A percentile compares a stretch with the other conserved stretches of the same genome.
Conservation (phyloP, 805 yeast species). For the Nakazawaea populi region DNA sequence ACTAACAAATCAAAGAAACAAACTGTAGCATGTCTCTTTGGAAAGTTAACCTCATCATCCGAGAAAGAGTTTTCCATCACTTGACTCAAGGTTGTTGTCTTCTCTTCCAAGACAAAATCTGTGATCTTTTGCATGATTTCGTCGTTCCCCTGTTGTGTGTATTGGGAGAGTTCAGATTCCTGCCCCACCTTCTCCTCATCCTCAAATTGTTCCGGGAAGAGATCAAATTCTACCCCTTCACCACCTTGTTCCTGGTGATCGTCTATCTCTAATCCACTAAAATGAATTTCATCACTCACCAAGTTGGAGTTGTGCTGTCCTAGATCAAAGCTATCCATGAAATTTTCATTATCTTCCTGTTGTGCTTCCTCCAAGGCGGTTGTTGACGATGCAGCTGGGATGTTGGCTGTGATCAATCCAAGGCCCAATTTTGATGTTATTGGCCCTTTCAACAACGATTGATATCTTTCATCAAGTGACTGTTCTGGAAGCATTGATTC, state of each 20-base stretch:
- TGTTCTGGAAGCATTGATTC: conserved; percentile 12
- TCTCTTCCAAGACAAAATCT: conserved; percentile 16
- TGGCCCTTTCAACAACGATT: not conserved
- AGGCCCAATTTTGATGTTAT: not conserved
- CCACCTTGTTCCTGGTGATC: conserved; percentile 4
- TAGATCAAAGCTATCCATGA: conserved; percentile 16
- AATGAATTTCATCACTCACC: conserved; percentile 2
- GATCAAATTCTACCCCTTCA: conserved; percentile 3
- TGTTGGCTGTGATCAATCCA: too few relatives aligned
- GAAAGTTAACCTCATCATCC: conserved; percentile 16
- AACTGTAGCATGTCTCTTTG: conserved; percentile 57
- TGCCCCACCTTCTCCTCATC: conserved; percentile 2
- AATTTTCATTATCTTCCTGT: conserved; percentile 10
- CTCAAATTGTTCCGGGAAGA: not conserved
- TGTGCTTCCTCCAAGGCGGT: conserved; percentile 10
- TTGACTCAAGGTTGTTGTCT: conserved; percentile 27
- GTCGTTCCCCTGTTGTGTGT: not conserved
- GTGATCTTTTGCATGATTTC: not conserved
- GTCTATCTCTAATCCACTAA: not conserved
- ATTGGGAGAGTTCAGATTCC: not conserved
- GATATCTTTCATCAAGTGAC: not conserved
- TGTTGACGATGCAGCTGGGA: too few relatives aligned
- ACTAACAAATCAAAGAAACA: conserved; percentile 81
- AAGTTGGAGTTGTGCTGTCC: conserved; percentile 14
- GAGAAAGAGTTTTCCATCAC: conserved; percentile 26